phyloP scores from a whole-genome alignment of 106 monocot species.

The Gastrodia elata region DNA sequence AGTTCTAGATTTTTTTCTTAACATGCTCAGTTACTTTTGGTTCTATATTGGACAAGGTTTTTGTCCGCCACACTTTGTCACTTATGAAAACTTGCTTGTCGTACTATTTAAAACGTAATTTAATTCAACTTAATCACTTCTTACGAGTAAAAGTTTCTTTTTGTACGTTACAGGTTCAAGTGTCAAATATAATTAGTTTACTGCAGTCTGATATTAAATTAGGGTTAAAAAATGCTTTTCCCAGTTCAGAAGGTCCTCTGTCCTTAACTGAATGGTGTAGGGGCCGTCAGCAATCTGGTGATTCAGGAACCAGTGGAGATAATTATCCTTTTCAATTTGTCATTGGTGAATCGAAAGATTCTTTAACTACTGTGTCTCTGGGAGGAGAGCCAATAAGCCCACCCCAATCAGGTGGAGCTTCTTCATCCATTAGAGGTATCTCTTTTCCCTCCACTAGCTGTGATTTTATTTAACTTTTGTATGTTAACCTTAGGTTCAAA shows the following conservation, averaged over 20 bases:
- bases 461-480: not conserved
- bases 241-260: conserved; percentile 74
- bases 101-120: not conserved
- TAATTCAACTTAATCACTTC: not conserved
- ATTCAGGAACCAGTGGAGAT: conserved; percentile 40
- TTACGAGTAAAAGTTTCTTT: not conserved
- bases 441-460: not conserved
- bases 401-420: conserved; percentile 34
- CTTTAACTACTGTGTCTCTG: conserved; percentile 33
- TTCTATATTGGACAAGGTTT: too few species aligned
- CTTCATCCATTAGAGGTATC: conserved; percentile 42
- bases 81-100: not conserved
- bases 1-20: not conserved
- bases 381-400: conserved; percentile 70
- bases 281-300: conserved; percentile 39
- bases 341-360: conserved; percentile 55
- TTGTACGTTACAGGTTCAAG: conserved; percentile 45
- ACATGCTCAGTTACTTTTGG: not conserved
- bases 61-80: too few species aligned
- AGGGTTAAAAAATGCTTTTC: conserved; percentile 71
- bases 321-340: conserved; percentile 34
- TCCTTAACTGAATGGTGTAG: conserved; percentile 79
- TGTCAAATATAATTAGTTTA: conserved; percentile 62
- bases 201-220: conserved; percentile 82
- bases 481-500: not conserved